Evolutionary conservation across 2,329 filamentous ascomycete species (phyloP), one percentile per base, ranked within the genome.

Genomic region (Pseudogymnoascus verrucosus): DNA sequence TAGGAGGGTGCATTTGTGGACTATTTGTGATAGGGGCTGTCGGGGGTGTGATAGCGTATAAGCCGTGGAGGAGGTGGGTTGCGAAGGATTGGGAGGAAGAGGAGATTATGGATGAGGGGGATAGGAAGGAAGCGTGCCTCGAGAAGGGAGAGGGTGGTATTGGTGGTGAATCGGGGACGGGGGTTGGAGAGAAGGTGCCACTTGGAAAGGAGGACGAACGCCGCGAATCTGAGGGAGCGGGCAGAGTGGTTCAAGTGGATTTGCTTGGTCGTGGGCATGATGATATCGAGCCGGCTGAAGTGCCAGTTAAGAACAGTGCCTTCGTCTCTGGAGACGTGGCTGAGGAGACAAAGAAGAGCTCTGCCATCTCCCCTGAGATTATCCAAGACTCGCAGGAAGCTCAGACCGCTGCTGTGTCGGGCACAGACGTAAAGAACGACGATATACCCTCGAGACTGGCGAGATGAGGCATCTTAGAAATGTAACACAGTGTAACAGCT

Each of bases 1-100:
- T 96, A 54, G 92, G 93, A 8, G 95, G 90, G 1, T 84, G 83
- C 14, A 96, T 99, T 36, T 96, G 93, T 67, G 92, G 87, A 0
- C 80, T 90, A 0, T 98, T 98, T 69, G 76, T 96, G 0, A 74
- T 96, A 0, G 93, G 92, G 0, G 74, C 85, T 0, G 31, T 65
- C 4, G 70, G 67, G 1, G 79, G 89, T 0, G 83, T 96, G 0
- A 12, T 93, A 0, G 73, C 89, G 0, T 97, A 97, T 73, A 84
- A 82, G 67, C 90, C 90, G 0, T 97, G 93, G 93, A 82, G 91
- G 65, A 76, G 81, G 62, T 79, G 81, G 71, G 77, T 88, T 62
- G 83, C 84, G 64, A 70, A 60, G 47, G 47, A 14, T 7, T 54
- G 47, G 47, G 47, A 54, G 7, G 47, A 54, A 3, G 14, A 2